A percentile compares a stretch with the other conserved stretches of the same genome.
phyloP scores from a whole-genome alignment of 345 rosid genomes.

The Noccaea caerulescens region DNA sequence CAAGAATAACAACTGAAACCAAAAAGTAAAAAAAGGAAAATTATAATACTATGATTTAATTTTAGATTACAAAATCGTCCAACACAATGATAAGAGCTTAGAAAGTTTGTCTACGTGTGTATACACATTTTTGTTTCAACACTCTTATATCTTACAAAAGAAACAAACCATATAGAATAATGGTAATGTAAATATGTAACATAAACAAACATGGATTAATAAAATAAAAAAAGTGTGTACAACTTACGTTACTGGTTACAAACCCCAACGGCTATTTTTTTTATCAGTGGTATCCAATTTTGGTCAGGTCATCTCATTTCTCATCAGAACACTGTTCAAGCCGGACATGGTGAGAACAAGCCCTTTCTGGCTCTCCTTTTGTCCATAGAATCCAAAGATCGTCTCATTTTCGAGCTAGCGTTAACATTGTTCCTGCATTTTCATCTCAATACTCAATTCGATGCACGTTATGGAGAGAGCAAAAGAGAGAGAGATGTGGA shows the following conservation, averaged over 20 bases:
- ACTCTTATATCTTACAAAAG: constrained; percentile 33
- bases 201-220: constrained; percentile 18
- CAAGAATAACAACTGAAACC: neutral
- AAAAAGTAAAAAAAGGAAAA: neutral
- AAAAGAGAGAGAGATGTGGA: neutral
- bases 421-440: constrained; percentile 69
- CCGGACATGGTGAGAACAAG: constrained; percentile 67
- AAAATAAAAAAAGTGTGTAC: constrained; percentile 22
- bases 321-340: constrained; percentile 39
- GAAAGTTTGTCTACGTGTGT: constrained; percentile 28
- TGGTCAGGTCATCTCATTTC: constrained; percentile 36
- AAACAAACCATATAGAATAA: constrained; percentile 33
- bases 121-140: constrained; percentile 30
- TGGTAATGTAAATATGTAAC: constrained; percentile 24
- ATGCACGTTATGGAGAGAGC: neutral
- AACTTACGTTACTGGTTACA: constrained; percentile 40
- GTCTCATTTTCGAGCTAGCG: constrained; percentile 70
- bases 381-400: constrained; percentile 80
- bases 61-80: constrained; percentile 24
- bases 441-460: constrained; percentile 7
- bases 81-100: constrained; percentile 24
- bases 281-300: constrained; percentile 13
- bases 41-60: neutral
- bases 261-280: constrained; percentile 14
- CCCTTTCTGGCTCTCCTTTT: constrained; percentile 79